A percentile compares a stretch with the other conserved stretches of the same genome.
Conservation (phyloP, 2,329 filamentous ascomycete species). For the Arthrobotrys sphaeroides region DNA sequence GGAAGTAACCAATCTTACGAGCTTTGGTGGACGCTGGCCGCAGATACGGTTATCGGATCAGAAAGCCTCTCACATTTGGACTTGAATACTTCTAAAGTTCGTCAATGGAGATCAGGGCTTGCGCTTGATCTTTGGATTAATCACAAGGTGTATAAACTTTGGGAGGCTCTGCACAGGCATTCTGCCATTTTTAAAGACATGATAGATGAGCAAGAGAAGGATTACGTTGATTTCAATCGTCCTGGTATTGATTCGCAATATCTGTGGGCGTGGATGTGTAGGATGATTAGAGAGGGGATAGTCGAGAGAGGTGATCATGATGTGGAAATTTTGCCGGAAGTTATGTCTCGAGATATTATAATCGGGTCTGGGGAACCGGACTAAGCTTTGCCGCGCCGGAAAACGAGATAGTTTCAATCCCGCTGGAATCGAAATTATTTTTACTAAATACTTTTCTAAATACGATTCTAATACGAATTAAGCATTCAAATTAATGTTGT, state of each 20-base stretch:
- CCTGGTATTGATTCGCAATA: not conserved
- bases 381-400: too few species aligned
- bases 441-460: too few species aligned
- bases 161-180: conserved; percentile 13
- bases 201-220: conserved; percentile 25
- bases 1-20: not conserved
- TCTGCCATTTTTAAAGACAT: conserved; percentile 7
- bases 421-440: too few species aligned
- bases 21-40: not conserved
- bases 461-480: too few species aligned
- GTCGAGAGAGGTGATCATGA: conserved; percentile 8
- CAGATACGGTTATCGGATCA: not conserved
- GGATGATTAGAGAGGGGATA: not conserved
- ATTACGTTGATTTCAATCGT: not conserved
- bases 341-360: conserved; percentile 14
- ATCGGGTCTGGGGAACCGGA: not conserved
- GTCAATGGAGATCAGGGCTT: not conserved
- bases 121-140: not conserved
- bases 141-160: conserved; percentile 8
- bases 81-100: not conserved
- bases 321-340: conserved; percentile 10
- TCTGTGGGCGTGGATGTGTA: not conserved
- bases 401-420: too few species aligned
- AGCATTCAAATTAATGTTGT: too few species aligned
- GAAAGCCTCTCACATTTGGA: not conserved